Evolutionary conservation across 2,329 filamentous ascomycete species (phyloP).

Genomic region (Basipetospora chlamydospora): DNA sequence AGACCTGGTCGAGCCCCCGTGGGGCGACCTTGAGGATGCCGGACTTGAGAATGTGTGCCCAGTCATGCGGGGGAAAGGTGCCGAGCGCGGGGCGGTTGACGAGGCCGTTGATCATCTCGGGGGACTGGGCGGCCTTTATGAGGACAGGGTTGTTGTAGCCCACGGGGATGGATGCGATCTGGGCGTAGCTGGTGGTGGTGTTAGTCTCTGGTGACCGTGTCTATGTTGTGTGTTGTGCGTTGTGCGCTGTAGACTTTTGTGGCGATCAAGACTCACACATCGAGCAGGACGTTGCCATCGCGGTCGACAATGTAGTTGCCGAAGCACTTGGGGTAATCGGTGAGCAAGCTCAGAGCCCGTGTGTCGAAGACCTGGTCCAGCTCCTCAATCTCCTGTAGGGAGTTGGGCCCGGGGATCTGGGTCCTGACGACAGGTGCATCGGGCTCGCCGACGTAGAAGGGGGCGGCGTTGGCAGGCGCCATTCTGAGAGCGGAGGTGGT

Average conservation of each 20-base stretch:
- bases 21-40: conserved; percentile 61
- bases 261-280: conserved; percentile 42
- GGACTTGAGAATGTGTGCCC: conserved; percentile 55
- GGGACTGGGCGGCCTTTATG: conserved; percentile 47
- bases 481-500: background rate
- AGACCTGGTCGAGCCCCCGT: conserved; percentile 63
- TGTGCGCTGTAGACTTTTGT: too few relatives aligned
- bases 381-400: conserved; percentile 52
- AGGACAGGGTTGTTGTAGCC: conserved; percentile 69
- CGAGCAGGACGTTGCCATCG: conserved; percentile 58
- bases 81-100: conserved; percentile 70
- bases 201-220: conserved; percentile 2
- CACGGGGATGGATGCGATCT: conserved; percentile 72
- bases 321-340: conserved; percentile 56
- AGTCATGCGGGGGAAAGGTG: conserved; percentile 67
- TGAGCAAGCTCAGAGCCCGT: conserved; percentile 69
- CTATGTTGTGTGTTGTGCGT: background rate
- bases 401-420: conserved; percentile 61
- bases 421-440: conserved; percentile 38
- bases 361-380: conserved; percentile 74
- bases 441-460: conserved; percentile 35
- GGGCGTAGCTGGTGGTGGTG: conserved; percentile 42
- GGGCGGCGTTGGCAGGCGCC: conserved; percentile 2
- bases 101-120: conserved; percentile 57
- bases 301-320: conserved; percentile 72